These are phyloP conservation scores for Solanum hybrid DNA, from an alignment of 305 asterid species.

Conservation along the genomic window DNA sequence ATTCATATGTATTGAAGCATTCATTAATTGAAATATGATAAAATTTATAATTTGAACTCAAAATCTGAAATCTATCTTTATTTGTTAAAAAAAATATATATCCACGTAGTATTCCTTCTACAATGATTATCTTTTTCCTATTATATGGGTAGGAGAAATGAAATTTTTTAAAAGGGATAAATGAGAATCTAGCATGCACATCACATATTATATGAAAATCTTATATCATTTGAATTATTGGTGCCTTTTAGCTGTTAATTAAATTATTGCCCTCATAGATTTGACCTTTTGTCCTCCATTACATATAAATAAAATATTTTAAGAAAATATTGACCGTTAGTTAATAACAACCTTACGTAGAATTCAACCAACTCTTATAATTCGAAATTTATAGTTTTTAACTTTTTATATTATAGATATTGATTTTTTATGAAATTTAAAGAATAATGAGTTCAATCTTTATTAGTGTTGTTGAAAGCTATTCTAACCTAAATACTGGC, in stretches of 20 bases:
- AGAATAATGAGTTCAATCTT: background rate
- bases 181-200: background rate
- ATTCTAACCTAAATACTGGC: background rate
- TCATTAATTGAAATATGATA: background rate
- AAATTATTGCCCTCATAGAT: background rate
- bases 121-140: background rate
- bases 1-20: background rate
- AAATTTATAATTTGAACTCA: rapidly evolving
- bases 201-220: background rate
- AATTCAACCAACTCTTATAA: background rate
- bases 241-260: background rate
- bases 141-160: background rate
- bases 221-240: background rate
- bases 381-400: background rate
- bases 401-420: too few relatives aligned
- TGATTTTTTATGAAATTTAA: too few relatives aligned
- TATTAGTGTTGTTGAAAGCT: background rate
- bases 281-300: background rate
- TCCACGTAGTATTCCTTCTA: background rate
- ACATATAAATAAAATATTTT: background rate
- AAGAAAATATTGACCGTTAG: background rate
- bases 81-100: background rate
- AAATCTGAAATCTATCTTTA: background rate
- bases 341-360: background rate
- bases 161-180: background rate